Conservation (phyloP, 1,284 basidiomycete genomes). For the Amylostereum areolatum region DNA sequence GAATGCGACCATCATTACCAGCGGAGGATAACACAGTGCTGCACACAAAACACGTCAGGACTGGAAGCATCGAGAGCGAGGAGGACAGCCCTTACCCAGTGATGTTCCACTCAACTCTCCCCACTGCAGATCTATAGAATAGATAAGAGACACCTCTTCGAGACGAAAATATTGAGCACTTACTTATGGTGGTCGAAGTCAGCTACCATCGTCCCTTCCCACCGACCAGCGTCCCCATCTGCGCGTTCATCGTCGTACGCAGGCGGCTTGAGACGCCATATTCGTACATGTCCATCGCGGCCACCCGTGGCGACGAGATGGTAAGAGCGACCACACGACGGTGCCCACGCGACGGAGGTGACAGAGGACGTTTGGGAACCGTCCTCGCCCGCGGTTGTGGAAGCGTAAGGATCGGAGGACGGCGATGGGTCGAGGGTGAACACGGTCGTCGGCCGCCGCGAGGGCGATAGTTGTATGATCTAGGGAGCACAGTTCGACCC, state of each 20-base stretch:
- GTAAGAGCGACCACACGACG: slow-evolving; percentile 85
- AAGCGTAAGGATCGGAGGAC: slow-evolving; percentile 25
- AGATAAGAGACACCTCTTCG: no score
- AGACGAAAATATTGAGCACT: no score
- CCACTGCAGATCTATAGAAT: slow-evolving; percentile 64
- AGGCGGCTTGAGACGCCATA: slow-evolving; percentile 75
- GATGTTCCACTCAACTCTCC: slow-evolving; percentile 81
- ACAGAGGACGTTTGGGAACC: slow-evolving; percentile 50
- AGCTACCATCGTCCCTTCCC: slow-evolving; percentile 71
- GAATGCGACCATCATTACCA: slow-evolving; percentile 84
- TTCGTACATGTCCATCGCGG: slow-evolving; percentile 80
- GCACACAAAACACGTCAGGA: no score
- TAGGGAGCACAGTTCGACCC: slow-evolving; percentile 13
- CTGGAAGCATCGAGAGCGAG: no score
- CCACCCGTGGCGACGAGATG: slow-evolving; percentile 87
- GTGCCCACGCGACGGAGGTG: slow-evolving; percentile 84
- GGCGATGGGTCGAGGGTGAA: slow-evolving; percentile 28
- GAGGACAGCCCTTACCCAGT: slow-evolving; percentile 66
- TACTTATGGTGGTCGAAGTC: slow-evolving; percentile 87
- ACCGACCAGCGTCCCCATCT: slow-evolving; percentile 44
- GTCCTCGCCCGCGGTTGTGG: slow-evolving; percentile 24
- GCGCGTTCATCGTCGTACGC: slow-evolving; percentile 28
- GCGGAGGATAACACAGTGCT: slow-evolving; percentile 86
- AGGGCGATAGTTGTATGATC: slow-evolving; percentile 57
- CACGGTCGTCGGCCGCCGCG: slow-evolving; percentile 33